A percentile compares a stretch with the other conserved stretches of the same genome.
phyloP scores from a whole-genome alignment of 345 rosid species.

The Hibiscus trionum region DNA sequence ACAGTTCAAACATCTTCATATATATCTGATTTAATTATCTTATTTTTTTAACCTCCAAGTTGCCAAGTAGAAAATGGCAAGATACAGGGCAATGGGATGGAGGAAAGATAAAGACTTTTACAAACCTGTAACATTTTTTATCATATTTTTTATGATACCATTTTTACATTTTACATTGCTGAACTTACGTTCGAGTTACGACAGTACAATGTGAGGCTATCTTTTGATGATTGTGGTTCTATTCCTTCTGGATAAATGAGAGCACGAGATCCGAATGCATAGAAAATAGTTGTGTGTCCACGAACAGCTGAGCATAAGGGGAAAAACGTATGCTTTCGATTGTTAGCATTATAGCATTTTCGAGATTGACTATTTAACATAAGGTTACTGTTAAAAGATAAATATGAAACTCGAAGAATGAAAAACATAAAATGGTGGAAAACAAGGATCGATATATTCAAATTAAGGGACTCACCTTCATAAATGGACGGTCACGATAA shows the following conservation, averaged over 20 bases:
- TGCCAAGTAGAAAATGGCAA: neutral
- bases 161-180: conserved; percentile 6
- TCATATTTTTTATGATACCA: neutral
- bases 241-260: conserved; percentile 87
- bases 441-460: no score
- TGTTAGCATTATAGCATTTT: neutral
- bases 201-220: neutral
- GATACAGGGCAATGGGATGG: neutral
- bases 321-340: neutral
- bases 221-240: conserved; percentile 8
- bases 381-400: no score
- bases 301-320: conserved; percentile 42
- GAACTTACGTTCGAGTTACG: conserved; percentile 27
- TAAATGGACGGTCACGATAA: conserved; percentile 68
- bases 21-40: neutral
- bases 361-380: no score
- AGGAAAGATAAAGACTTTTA: neutral
- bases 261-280: conserved; percentile 91
- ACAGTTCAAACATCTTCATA: no score
- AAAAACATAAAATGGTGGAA: neutral
- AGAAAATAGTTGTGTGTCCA: conserved; percentile 95
- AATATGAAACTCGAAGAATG: neutral
- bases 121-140: no score
- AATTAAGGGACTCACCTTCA: conserved; percentile 54
- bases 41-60: neutral